phyloP scores from a whole-genome alignment of 2,329 filamentous ascomycete genomes.

The Xylariaceae sp. region DNA sequence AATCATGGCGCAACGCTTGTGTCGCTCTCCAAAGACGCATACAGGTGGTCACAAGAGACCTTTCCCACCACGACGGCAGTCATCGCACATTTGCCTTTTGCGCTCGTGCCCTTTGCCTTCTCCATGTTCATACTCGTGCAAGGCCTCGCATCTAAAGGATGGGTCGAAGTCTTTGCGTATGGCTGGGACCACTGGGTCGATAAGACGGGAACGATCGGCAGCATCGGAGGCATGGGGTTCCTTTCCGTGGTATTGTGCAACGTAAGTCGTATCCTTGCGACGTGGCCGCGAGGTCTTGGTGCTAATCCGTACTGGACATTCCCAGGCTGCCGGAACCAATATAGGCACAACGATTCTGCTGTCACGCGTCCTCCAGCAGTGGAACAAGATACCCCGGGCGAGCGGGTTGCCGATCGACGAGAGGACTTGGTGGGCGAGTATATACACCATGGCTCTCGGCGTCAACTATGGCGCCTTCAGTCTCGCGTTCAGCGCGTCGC shows the following conservation, averaged over 20 bases:
- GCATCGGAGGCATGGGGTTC: slow-evolving; percentile 66
- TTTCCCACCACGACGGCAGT: slow-evolving; percentile 64
- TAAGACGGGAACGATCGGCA: slow-evolving; percentile 61
- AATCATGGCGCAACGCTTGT: slow-evolving; percentile 39
- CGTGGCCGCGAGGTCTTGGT: not conserved
- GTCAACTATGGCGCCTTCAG: slow-evolving; percentile 72
- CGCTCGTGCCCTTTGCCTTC: slow-evolving; percentile 63
- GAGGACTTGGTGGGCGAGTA: slow-evolving; percentile 64
- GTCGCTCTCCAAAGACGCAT: slow-evolving; percentile 37
- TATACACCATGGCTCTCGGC: slow-evolving; percentile 67
- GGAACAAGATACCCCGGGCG: slow-evolving; percentile 50
- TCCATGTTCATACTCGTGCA: slow-evolving; percentile 71
- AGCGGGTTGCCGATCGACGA: slow-evolving; percentile 46
- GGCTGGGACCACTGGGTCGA: slow-evolving; percentile 68
- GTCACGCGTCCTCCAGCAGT: slow-evolving; percentile 61
- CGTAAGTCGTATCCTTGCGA: slow-evolving; percentile 38
- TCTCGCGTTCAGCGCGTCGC: slow-evolving; percentile 61
- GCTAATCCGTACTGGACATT: slow-evolving; percentile 4
- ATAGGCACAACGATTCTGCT: slow-evolving; percentile 70
- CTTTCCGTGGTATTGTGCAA: slow-evolving; percentile 65
- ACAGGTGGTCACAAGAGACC: slow-evolving; percentile 58
- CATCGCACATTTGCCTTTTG: slow-evolving; percentile 56
- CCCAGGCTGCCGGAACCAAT: slow-evolving; percentile 67
- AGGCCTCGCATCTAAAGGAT: slow-evolving; percentile 64
- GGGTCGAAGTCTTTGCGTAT: slow-evolving; percentile 65